Evolutionary conservation across 1,284 basidiomycete species (phyloP), one percentile per base, ranked within the genome.

Genomic region (Afroboletus lepidellus): DNA sequence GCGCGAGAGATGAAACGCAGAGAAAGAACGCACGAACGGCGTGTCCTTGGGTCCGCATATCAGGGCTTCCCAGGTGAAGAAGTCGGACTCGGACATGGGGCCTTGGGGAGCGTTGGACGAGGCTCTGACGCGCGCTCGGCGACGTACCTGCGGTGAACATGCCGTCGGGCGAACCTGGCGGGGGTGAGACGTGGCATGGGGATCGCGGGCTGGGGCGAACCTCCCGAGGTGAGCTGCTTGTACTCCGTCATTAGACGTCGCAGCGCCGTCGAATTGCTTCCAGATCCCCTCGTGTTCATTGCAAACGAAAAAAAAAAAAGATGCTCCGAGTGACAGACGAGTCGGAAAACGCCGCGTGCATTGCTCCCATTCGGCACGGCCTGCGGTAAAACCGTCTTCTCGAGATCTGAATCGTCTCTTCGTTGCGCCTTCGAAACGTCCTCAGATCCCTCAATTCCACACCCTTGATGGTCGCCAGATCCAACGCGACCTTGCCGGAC

Each of bases 51-150:
- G 97, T 1, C 97, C 97, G 62, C 86, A 88, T 55, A 99, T 95
- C 60, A 99, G 79, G 16, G 95, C 95, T 73, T 98, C 97, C 97
- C 97, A 99, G 58, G 89, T 90, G 70, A 99, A 93, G 77, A 99
- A 95, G 75, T 99, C 94, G 59, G 90, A 86, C 73, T 99, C 96
- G 42, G 88, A 87, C 64, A 98, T 81, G 41, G 94, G 94, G 0
- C 93, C 92, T 86, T 41, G 16, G 25, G 32, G 24, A 12, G 8
- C 38, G 34, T 38, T 51, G 53, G 37, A 20, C 11, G 36, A 23
- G 21, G 41, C 29, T 20, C 50, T 52, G 16, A 18, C 8, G 9
- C 12, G 20, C 9, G 20, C 13, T 3, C 2, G 37, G 18, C 15
- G 21, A 53, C 67, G 65, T 65, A 84, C 94, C 94, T 51, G 94